Percentiles rank a stretch among this genome's conserved stretches.
These are phyloP conservation scores for Fusarium sambucinum DNA, from an alignment of 2,329 filamentous ascomycete species.

Conservation along the genomic window DNA sequence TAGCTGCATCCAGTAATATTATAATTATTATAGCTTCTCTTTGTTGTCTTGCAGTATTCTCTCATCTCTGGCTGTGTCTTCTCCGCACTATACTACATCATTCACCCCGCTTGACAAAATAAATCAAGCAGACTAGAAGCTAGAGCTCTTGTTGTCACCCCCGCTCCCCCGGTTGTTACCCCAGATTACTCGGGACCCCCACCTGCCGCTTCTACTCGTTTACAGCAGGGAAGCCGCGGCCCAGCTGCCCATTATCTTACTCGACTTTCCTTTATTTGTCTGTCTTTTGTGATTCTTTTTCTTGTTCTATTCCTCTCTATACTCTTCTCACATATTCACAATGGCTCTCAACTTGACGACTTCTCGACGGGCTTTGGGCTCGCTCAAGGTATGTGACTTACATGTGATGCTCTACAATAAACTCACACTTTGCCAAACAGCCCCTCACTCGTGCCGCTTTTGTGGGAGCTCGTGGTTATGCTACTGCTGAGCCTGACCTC, in stretches of 20 bases:
- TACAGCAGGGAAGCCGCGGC: slow-evolving; percentile 45
- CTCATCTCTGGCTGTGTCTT: slow-evolving; percentile 1
- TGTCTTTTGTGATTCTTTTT: slow-evolving; percentile 6
- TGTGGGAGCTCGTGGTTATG: slow-evolving; percentile 68
- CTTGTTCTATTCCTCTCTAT: slow-evolving; percentile 11
- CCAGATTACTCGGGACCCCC: slow-evolving; percentile 42
- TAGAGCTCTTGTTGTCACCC: slow-evolving; percentile 17
- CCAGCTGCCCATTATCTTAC: slow-evolving; percentile 25
- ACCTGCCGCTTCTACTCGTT: slow-evolving; percentile 42
- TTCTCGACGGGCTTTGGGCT: slow-evolving; percentile 72
- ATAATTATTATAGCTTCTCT: neutral
- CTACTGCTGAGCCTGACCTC: slow-evolving; percentile 86
- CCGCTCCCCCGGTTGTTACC: slow-evolving; percentile 46
- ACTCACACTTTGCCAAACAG: slow-evolving; percentile 35
- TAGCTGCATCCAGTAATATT: neutral
- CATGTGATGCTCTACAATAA: slow-evolving; percentile 11
- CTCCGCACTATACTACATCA: slow-evolving; percentile 29
- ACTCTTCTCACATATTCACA: slow-evolving; percentile 35
- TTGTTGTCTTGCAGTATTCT: too few relatives aligned
- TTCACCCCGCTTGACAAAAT: slow-evolving; percentile 43
- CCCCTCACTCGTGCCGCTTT: slow-evolving; percentile 51
- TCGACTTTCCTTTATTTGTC: slow-evolving; percentile 4
- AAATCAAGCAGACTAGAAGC: slow-evolving; percentile 13
- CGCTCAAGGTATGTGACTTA: slow-evolving; percentile 67
- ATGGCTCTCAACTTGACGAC: slow-evolving; percentile 76